Evolutionary conservation across 805 yeast genomes (phyloP).

Genomic region (Ogataea saltuana): DNA sequence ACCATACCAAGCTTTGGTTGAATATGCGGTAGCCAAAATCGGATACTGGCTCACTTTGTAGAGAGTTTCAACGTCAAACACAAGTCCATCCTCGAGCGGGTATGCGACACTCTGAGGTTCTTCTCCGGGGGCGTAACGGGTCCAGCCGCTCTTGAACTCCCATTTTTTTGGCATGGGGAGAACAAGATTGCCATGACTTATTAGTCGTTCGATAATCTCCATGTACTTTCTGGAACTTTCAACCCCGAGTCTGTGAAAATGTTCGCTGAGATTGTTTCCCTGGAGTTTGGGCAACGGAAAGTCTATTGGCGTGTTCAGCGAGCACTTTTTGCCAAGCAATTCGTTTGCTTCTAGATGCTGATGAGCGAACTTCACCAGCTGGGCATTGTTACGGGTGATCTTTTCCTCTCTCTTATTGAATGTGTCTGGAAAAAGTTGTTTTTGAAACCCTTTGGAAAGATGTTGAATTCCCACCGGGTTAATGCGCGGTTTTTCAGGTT

Average conservation of each 20-base stretch:
- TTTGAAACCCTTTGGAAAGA: slow-evolving; percentile 56
- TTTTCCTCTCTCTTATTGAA: slow-evolving; percentile 21
- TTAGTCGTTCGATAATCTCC: slow-evolving; percentile 48
- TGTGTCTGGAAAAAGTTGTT: slow-evolving; percentile 56
- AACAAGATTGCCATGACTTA: slow-evolving; percentile 34
- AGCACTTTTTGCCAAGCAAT: slow-evolving; percentile 75
- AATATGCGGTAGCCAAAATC: slow-evolving; percentile 76
- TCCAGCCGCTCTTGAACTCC: slow-evolving; percentile 76
- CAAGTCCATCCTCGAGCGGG: slow-evolving; percentile 72
- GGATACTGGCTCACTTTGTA: slow-evolving; percentile 76
- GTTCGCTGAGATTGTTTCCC: slow-evolving; percentile 78
- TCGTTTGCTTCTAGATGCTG: slow-evolving; percentile 60
- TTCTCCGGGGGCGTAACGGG: slow-evolving; percentile 58
- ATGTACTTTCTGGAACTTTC: slow-evolving; percentile 61
- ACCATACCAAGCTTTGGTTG: slow-evolving; percentile 81
- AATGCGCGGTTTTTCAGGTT: slow-evolving; percentile 48
- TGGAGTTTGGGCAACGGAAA: slow-evolving; percentile 68
- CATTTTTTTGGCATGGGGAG: slow-evolving; percentile 51
- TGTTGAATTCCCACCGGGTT: slow-evolving; percentile 85
- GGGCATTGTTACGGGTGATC: slow-evolving; percentile 32
- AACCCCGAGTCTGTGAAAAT: slow-evolving; percentile 71
- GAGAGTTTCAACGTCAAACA: slow-evolving; percentile 87
- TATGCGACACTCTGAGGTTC: slow-evolving; percentile 57
- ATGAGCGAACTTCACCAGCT: slow-evolving; percentile 55
- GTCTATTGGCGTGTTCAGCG: slow-evolving; percentile 56